Evolutionary conservation across 768 basidiomycete genomes (phyloP).

Genomic region (Amanita inopinata): DNA sequence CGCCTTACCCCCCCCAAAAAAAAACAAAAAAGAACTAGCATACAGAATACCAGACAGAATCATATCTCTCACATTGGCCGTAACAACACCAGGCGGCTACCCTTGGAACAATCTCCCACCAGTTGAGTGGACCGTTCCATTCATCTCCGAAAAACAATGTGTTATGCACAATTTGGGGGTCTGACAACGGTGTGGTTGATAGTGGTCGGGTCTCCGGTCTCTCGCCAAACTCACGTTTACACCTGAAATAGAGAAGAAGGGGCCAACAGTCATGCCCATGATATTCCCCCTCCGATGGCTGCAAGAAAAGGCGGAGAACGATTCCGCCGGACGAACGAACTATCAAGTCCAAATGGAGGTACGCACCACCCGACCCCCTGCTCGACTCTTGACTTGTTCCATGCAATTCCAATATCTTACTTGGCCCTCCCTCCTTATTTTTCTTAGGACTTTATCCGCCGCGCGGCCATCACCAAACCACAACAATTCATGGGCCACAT

Average conservation of each 20-base stretch:
- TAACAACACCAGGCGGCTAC: slow-evolving; percentile 59
- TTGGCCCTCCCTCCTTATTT: neutral
- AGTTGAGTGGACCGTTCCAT: too few relatives aligned
- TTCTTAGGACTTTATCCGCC: slow-evolving; percentile 33
- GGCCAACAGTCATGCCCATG: slow-evolving; percentile 44
- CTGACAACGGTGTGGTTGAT: too few relatives aligned
- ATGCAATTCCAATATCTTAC: neutral
- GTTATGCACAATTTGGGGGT: too few relatives aligned
- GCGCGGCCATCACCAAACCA: slow-evolving; percentile 41
- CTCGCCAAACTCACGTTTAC: slow-evolving; percentile 33
- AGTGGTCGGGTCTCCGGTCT: slow-evolving; percentile 31
- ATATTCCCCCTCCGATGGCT: slow-evolving; percentile 59
- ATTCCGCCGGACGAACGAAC: slow-evolving; percentile 54
- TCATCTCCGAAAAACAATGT: too few relatives aligned
- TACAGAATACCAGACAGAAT: slow-evolving; percentile 57
- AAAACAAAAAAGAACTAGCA: too few relatives aligned
- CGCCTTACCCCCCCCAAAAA: slow-evolving; percentile 20
- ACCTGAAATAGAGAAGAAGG: slow-evolving; percentile 34
- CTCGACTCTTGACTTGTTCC: neutral
- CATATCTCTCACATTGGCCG: slow-evolving; percentile 52
- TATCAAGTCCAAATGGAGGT: slow-evolving; percentile 50
- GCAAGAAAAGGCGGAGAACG: slow-evolving; percentile 37
- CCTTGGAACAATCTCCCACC: slow-evolving; percentile 55
- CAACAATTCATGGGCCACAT: slow-evolving; percentile 53
- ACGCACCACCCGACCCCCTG: too few relatives aligned